These are phyloP conservation scores for Trichosporon asahii DNA, from an alignment of 1,284 basidiomycete species.

Conservation along the genomic window DNA sequence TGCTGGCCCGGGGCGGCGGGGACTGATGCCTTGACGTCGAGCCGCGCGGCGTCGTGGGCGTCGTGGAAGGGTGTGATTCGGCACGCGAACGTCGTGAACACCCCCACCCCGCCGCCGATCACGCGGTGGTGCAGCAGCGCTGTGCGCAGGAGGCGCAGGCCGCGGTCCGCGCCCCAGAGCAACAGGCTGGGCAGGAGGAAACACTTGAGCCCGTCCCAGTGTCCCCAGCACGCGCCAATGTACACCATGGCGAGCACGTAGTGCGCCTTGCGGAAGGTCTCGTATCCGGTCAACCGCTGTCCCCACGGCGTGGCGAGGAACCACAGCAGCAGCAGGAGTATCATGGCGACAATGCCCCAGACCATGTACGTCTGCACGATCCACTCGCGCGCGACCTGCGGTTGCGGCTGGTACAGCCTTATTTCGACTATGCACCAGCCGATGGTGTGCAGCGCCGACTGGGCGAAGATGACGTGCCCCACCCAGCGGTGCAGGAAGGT, in stretches of 20 bases:
- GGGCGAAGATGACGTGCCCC: conserved; percentile 39
- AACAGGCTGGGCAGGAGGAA: conserved; percentile 37
- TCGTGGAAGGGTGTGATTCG: conserved; percentile 27
- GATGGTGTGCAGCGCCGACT: conserved; percentile 35
- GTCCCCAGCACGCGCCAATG: conserved; percentile 39
- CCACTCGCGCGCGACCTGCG: conserved; percentile 27
- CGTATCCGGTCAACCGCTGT: conserved; percentile 32
- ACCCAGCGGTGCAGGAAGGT: conserved; percentile 53
- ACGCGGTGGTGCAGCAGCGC: conserved; percentile 34
- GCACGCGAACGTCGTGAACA: conserved; percentile 30
- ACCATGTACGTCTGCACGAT: conserved; percentile 38
- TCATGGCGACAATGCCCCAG: conserved; percentile 36
- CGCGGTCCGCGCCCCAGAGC: conserved; percentile 34
- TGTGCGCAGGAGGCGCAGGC: conserved; percentile 29
- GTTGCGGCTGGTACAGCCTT: conserved; percentile 37
- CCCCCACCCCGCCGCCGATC: conserved; percentile 29
- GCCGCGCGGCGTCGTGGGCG: conserved; percentile 28
- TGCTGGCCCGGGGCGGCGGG: conserved; percentile 34
- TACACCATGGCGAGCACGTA: conserved; percentile 39
- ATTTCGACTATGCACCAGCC: conserved; percentile 39
- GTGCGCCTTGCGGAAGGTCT: conserved; percentile 40
- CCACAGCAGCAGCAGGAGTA: conserved; percentile 34
- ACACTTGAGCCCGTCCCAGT: conserved; percentile 36
- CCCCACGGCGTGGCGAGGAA: conserved; percentile 27
- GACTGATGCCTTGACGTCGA: conserved; percentile 28